Evolutionary conservation across 768 basidiomycete genomes (phyloP), one percentile per base, ranked within the genome.

Genomic region (Mycena capillaripes): DNA sequence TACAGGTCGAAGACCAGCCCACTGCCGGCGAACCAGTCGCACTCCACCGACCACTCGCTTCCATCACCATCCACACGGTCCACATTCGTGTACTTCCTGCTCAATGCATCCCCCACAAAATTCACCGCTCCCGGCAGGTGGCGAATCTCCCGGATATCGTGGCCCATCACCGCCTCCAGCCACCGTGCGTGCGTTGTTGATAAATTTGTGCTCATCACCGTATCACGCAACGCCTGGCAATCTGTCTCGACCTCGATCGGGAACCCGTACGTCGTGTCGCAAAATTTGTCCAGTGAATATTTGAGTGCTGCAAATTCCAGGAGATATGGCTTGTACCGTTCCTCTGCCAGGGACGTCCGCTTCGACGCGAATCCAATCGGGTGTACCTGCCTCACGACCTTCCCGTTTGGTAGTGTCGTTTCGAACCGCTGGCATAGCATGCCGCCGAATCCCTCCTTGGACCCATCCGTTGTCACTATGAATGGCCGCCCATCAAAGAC

Each of bases 281-380:
- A 58, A 58, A 78, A 55, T 78, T 77, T 62, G 32, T 62, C 59
- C 76, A 75, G 38, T 6, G 38, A 12, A 17, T 40, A 59, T 19
- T 59, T 59, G 6, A 59, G 57, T 14, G 57, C 57, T 21, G 57
- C 57, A 12, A 59, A 59, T 23, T 59, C 57, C 23, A 59, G 38
- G 2, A 59, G 23, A 38, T 76, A 83, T 0, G 79, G 81, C 60
- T 76, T 72, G 70, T 81, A 83, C 14, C 72, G 71, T 48, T 78
- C 79, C 59, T 82, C 82, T 0, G 76, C 64, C 0, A 32, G 27
- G 0, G 82, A 83, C 14, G 82, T 81, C 10, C 80, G 68, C 55
- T 83, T 83, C 16, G 81, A 83, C 17, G 78, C 75, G 64, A 81
- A 84, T 0, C 65, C 81, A 1, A 84, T 72, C 0, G 82, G 83